phyloP scores from a whole-genome alignment of 768 basidiomycete genomes.

The Naganishia vishniacii region DNA sequence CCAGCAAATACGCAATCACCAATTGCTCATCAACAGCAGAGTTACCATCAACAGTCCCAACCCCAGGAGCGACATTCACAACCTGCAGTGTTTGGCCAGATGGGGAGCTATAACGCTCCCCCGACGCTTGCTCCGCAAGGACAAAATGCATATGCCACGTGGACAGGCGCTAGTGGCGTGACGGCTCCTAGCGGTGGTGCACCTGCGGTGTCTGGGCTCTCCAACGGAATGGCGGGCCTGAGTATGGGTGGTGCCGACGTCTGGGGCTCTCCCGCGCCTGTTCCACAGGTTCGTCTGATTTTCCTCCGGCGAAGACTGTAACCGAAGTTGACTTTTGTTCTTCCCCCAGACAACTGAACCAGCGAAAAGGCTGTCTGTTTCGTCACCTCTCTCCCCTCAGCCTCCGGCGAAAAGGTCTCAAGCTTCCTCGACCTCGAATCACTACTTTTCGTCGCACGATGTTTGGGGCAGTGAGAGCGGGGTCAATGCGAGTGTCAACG shows the following conservation, averaged over 20 bases:
- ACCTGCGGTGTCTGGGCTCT: not conserved
- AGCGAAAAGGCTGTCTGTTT: not conserved
- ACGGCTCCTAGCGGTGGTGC: not conserved
- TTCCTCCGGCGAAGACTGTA: not conserved
- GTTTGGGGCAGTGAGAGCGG: slow-evolving; percentile 22
- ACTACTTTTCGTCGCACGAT: slow-evolving; percentile 27
- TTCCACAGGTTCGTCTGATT: not conserved
- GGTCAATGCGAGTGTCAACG: not conserved
- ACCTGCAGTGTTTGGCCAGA: slow-evolving; percentile 1
- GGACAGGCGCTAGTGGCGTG: slow-evolving; percentile 8
- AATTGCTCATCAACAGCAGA: not conserved
- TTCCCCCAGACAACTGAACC: not conserved
- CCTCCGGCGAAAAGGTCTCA: not conserved
- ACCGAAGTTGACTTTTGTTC: not conserved
- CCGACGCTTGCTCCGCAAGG: not conserved
- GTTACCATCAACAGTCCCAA: slow-evolving; percentile 6
- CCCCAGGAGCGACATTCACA: slow-evolving; percentile 1
- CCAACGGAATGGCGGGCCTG: slow-evolving; percentile 25
- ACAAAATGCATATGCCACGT: slow-evolving; percentile 15
- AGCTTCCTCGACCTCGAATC: not conserved
- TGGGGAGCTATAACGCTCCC: not conserved
- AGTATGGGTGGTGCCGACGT: slow-evolving; percentile 24
- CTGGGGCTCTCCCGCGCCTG: slow-evolving; percentile 17
- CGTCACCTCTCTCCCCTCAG: not conserved
- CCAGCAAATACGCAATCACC: slow-evolving; percentile 11